Evolutionary conservation across 352 stramenopile genomes (phyloP).

Genomic region (Halophytophthora polymorphica): DNA sequence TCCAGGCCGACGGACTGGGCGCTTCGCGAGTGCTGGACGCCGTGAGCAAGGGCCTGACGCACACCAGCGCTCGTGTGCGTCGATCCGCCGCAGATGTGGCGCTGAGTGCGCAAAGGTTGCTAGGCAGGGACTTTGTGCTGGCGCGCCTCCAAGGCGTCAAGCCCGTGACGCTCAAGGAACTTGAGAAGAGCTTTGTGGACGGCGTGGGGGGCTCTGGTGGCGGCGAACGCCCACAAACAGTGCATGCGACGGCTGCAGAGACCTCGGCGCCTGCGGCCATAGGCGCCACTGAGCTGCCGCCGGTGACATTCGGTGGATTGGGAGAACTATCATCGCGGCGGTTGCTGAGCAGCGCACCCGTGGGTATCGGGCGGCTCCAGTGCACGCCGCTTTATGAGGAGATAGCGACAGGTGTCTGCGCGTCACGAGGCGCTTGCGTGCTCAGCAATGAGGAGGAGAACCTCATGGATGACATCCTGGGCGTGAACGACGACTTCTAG

Average conservation of each 20-base stretch:
- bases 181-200: slow-evolving; percentile 83
- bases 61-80: slow-evolving; percentile 72
- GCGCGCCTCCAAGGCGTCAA: slow-evolving; percentile 72
- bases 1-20: slow-evolving; percentile 68
- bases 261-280: slow-evolving; percentile 9
- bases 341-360: slow-evolving; percentile 63
- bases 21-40: slow-evolving; percentile 44
- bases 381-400: slow-evolving; percentile 37
- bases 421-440: slow-evolving; percentile 26
- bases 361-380: slow-evolving; percentile 63
- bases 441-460: slow-evolving; percentile 82
- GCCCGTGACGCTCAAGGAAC: slow-evolving; percentile 71
- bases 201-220: slow-evolving; percentile 15
- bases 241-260: slow-evolving; percentile 39
- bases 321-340: slow-evolving; percentile 37
- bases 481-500: slow-evolving; percentile 27
- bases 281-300: slow-evolving; percentile 26
- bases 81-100: slow-evolving; percentile 76
- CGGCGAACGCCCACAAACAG: slow-evolving; percentile 53
- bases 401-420: slow-evolving; percentile 1
- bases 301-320: slow-evolving; percentile 36
- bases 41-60: slow-evolving; percentile 42
- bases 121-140: slow-evolving; percentile 71
- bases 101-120: slow-evolving; percentile 66
- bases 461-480: slow-evolving; percentile 80